Base-by-base conservation (phyloP, 1,284 basidiomycete genomes). In the Stereum hirsutum region DNA sequence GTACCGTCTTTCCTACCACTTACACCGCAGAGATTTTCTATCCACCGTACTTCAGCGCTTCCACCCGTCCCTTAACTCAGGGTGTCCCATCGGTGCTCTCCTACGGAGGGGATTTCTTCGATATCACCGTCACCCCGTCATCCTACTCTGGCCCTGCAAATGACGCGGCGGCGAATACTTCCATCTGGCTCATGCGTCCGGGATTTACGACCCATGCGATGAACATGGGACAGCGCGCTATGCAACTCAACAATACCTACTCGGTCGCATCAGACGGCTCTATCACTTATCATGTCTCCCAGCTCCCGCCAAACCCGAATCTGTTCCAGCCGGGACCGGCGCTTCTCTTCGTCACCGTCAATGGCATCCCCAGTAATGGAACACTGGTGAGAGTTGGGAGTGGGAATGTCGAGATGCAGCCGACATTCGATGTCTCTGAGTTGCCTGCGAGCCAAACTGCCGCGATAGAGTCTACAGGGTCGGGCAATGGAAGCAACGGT, bases 131-230 rank as follows among this genome's bases (percentile, higher is more conserved):
- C 40, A 73, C 81, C n/a, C 56, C 77, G 0, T 62, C 57, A 0
- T 82, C 81, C 11, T 87, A 83, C 52, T 68, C 72, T 4, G 82
- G 85, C 15, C 68, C 79, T 4, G 70, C 75, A 19, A 82, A 84
- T 52, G 69, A 73, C 43, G 84, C 82, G 3, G 84, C 82, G 11
- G 75, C 79, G 45, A 82, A 81, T 53, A 87, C 92, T 32, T 85
- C 79, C 17, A 85, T 94, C 15, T 78, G 82, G 45, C 64, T 98
- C 51, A 71, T 89, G 48, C 86, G 95, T 46, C 75, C 82, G 24
- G 94, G 94, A 6, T 97, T 93, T 70, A 90, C 89, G 1, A 97
- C 92, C 0, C 94, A 97, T 62, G 92, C 82, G 21, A 89, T 97
- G 79, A 94, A 94, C 70, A 93, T 91, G 86, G 88, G 88, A 19